Evolutionary conservation across 2,329 filamentous ascomycete species (phyloP).

Genomic region (Pseudogymnoascus sp.): DNA sequence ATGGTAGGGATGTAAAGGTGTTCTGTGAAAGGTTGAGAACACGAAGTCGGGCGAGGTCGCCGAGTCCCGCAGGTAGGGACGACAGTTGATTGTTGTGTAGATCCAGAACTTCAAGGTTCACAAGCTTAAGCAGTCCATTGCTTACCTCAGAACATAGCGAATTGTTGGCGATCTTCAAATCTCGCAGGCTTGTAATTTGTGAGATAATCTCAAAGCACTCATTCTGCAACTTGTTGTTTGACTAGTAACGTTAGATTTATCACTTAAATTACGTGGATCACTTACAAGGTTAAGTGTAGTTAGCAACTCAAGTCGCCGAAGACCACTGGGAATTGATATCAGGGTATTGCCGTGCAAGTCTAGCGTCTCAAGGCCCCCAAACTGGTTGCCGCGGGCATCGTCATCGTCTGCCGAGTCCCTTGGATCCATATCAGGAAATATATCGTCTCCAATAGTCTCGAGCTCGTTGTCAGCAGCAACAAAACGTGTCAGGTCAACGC

Average conservation of each 20-base stretch:
- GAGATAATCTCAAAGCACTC: constrained; percentile 63
- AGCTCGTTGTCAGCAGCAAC: constrained; percentile 88
- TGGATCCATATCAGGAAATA: constrained; percentile 68
- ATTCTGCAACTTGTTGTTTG: constrained; percentile 72
- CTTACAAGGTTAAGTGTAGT: constrained; percentile 74
- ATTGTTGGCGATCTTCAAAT: constrained; percentile 77
- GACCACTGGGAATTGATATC: constrained; percentile 61
- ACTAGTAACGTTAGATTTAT: constrained; percentile 38
- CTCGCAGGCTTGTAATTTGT: constrained; percentile 63
- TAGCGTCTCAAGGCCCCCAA: constrained; percentile 70
- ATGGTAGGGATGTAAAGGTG: constrained; percentile 60
- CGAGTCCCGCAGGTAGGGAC: constrained; percentile 57
- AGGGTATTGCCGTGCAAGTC: constrained; percentile 84
- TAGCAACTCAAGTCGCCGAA: constrained; percentile 64
- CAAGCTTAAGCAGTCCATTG: constrained; percentile 52
- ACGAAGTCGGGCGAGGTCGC: constrained; percentile 60
- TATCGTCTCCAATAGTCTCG: constrained; percentile 58
- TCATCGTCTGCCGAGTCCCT: constrained; percentile 53
- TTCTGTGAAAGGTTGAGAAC: constrained; percentile 77
- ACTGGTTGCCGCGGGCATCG: constrained; percentile 63
- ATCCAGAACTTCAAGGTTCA: constrained; percentile 70
- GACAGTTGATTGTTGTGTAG: constrained; percentile 73
- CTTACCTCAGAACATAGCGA: constrained; percentile 61
- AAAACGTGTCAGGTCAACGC: constrained; percentile 76
- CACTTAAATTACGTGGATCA: constrained; percentile 11